Evolutionary conservation across 1,284 basidiomycete genomes (phyloP), one percentile per base, ranked within the genome.

Genomic region (Fomitopsis pinicola): DNA sequence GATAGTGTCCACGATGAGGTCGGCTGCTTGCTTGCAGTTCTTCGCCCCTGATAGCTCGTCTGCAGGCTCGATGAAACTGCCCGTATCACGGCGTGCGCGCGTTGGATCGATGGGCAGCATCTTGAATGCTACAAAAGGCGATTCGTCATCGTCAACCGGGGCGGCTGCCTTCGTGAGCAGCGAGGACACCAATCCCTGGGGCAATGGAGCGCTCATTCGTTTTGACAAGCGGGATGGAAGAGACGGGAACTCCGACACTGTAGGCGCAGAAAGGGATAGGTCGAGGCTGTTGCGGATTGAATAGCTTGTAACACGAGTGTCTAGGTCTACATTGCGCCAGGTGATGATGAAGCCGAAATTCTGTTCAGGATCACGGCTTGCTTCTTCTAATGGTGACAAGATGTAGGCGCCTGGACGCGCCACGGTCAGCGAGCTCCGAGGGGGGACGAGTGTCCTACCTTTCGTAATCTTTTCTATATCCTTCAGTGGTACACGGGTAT

Each of bases 371-470:
- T 97, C 93, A 30, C 93, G 86, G 66, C 92, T 94, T 0, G 92
- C 87, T 73, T 96, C 94, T 74, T 97, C 93, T 5, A 97, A 78
- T 1, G 94, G 88, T 2, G 94, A 96, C 38, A 97, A 77, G 60
- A 97, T 96, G 71, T 97, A 98, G 57, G 91, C 86, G 36, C 94
- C 94, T 91, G 61, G 3, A 44, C 26, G n/a, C 33, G 46, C 63
- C 26, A 63, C 44, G 28, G 42, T 54, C 26, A 57, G 66, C 6
- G n/a, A 40, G 45, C 22, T 14, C 36, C 33, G n/a, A 30, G 5
- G 12, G 15, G 26, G 55, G 33, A 35, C 10, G 52, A 60, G 64
- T 62, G 46, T 22, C 14, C 15, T 40, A 87, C 95, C 95, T 84
- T 92, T 92, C 59, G 85, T 85, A 22, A 98, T 87, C n/a, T 80